A percentile compares a stretch with the other conserved stretches of the same genome.
phyloP scores from a whole-genome alignment of 2,329 filamentous ascomycete species.

The Elsinoe australis region DNA sequence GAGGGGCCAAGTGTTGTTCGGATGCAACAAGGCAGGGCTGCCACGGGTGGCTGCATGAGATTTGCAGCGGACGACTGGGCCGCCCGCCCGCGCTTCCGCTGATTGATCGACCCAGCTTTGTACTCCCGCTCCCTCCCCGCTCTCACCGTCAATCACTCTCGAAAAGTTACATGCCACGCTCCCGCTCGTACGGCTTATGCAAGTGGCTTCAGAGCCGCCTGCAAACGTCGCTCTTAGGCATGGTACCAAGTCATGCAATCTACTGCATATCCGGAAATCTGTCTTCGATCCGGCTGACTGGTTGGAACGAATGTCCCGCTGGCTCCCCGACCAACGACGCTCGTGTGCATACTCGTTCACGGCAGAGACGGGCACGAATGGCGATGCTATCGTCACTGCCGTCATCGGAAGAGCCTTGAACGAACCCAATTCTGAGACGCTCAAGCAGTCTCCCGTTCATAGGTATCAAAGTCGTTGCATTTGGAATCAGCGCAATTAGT shows the following conservation, averaged over 20 bases:
- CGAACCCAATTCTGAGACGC: not conserved
- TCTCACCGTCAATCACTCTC: conserved; percentile 7
- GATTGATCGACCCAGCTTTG: conserved; percentile 1
- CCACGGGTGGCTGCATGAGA: conserved; percentile 6
- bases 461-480: not conserved
- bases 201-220: not conserved
- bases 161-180: not conserved
- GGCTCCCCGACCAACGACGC: not conserved
- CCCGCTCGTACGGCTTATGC: conserved; percentile 4
- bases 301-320: not conserved
- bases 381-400: not conserved
- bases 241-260: not conserved
- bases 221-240: not conserved
- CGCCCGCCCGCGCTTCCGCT: not conserved
- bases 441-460: not conserved
- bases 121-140: not conserved
- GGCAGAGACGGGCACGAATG: not conserved
- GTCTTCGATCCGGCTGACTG: conserved; percentile 1
- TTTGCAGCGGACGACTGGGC: not conserved
- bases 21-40: too few relatives aligned
- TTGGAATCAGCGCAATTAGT: conserved; percentile 14
- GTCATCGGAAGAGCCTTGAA: not conserved
- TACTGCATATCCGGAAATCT: not conserved
- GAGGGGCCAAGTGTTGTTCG: not conserved
- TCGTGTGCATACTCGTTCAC: not conserved